Percentiles rank a stretch among this genome's conserved stretches.
Conservation (phyloP, 1,284 basidiomycete genomes). For the Phylloporus sp. region DNA sequence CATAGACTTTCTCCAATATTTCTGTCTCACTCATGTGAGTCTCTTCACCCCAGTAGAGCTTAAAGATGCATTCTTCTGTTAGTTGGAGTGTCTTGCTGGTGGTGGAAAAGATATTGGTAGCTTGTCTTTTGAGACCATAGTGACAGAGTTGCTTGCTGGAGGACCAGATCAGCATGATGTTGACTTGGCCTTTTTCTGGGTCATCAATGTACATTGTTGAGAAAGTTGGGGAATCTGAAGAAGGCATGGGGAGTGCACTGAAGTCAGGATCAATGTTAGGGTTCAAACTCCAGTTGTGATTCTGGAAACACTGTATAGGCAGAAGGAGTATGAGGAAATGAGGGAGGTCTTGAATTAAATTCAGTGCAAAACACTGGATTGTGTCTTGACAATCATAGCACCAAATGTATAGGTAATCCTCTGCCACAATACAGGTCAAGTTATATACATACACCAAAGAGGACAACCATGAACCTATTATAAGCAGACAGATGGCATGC, state of each 20-base stretch:
- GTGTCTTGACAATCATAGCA: constrained; percentile 8
- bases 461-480: not conserved
- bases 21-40: constrained; percentile 20
- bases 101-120: constrained; percentile 20
- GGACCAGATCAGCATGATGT: constrained; percentile 3
- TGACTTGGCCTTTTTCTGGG: constrained; percentile 3
- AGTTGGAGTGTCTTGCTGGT: not conserved
- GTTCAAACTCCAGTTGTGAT: constrained; percentile 39
- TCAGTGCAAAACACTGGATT: constrained; percentile 11
- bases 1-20: constrained; percentile 23
- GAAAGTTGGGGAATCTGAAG: not conserved
- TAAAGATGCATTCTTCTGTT: constrained; percentile 18
- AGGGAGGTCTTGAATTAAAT: constrained; percentile 17
- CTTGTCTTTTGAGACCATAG: constrained; percentile 20
- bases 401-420: constrained; percentile 8
- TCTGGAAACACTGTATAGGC: constrained; percentile 39
- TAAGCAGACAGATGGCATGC: not conserved
- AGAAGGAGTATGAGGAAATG: constrained; percentile 41
- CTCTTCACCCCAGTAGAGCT: constrained; percentile 30
- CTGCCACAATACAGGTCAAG: not conserved
- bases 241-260: not conserved
- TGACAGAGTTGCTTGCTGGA: constrained; percentile 8
- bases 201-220: not conserved
- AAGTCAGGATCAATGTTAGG: constrained; percentile 11
- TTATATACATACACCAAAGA: not conserved